phyloP scores from a whole-genome alignment of 176 grass and related monocot genomes.

The Canna indica region DNA sequence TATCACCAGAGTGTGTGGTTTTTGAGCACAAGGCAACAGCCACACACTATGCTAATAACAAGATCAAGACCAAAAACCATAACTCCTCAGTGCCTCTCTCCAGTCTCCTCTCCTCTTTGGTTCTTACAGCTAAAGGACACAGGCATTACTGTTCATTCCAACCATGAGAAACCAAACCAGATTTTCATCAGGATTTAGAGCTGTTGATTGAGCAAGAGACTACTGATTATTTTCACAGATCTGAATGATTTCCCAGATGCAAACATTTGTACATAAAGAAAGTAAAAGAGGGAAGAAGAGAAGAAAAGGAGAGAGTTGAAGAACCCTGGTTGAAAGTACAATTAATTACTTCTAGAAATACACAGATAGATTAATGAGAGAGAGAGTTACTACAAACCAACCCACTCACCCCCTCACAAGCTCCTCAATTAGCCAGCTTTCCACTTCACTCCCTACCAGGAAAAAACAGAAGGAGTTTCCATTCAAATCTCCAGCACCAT shows the following conservation, averaged over 20 bases:
- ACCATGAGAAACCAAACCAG: not conserved
- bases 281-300: not conserved
- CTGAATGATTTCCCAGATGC: not conserved
- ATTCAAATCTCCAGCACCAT: not conserved
- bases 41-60: not conserved
- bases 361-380: constrained; percentile 6
- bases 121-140: not conserved
- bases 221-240: not conserved
- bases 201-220: not conserved
- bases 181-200: not conserved
- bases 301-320: not conserved
- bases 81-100: not conserved
- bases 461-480: not conserved
- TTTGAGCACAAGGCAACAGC: not conserved
- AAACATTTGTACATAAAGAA: not conserved
- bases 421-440: not conserved
- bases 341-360: not conserved
- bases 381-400: not conserved
- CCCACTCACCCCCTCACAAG: not conserved
- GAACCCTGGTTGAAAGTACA: constrained; percentile 1
- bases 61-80: not conserved
- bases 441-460: not conserved
- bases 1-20: too few species aligned
- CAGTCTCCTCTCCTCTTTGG: too few species aligned
- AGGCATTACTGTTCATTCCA: not conserved